Percentiles rank a stretch among this genome's conserved stretches.
These are phyloP conservation scores for Fusarium tjaetaba DNA, from an alignment of 2,329 filamentous ascomycete species.

Conservation along the genomic window DNA sequence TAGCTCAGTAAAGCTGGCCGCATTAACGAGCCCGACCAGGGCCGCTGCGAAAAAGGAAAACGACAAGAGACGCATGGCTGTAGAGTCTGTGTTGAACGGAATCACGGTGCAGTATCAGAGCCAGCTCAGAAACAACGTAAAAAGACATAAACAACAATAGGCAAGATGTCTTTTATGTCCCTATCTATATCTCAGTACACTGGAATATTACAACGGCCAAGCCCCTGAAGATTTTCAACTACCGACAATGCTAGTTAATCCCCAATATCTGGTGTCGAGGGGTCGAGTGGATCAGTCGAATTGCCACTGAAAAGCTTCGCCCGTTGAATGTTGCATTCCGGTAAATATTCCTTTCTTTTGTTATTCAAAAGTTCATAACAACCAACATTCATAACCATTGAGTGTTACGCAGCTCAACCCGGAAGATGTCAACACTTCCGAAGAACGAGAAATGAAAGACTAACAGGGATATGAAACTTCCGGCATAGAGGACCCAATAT, in stretches of 20 bases:
- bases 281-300: background rate
- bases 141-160: background rate
- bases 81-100: background rate
- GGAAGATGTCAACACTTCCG: background rate
- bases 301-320: background rate
- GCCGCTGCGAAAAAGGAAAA: slow-evolving; percentile 5
- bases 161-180: background rate
- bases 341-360: background rate
- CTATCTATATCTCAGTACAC: background rate
- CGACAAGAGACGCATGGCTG: slow-evolving; percentile 22
- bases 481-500: background rate
- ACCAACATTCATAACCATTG: background rate
- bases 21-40: slow-evolving; percentile 11
- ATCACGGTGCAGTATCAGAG: background rate
- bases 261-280: background rate
- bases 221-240: slow-evolving; percentile 17
- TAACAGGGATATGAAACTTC: slow-evolving; percentile 1
- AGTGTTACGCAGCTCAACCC: background rate
- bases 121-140: background rate
- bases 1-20: slow-evolving; percentile 24
- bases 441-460: background rate
- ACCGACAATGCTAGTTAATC: background rate
- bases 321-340: slow-evolving; percentile 2
- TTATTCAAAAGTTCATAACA: background rate
- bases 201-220: background rate